These are phyloP conservation scores for Colletotrichum gigasporum DNA, from an alignment of 2,329 filamentous ascomycete species.

Conservation along the genomic window DNA sequence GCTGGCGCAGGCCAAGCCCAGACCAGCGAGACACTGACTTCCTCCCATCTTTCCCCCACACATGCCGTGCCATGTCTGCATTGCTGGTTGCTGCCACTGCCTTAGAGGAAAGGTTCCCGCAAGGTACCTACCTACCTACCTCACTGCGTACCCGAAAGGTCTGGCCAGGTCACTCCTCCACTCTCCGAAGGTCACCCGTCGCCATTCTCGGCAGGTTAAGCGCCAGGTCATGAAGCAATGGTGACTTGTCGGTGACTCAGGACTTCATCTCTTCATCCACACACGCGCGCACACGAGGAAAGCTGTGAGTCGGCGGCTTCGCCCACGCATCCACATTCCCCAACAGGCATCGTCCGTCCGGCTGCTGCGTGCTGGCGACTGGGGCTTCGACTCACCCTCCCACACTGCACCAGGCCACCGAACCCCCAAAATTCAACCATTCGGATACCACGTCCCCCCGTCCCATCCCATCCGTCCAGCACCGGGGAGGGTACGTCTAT, in stretches of 20 bases:
- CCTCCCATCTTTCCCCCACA: conserved; percentile 7
- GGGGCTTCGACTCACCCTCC: neutral
- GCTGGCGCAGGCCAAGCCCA: too few relatives aligned
- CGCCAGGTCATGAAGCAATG: conserved; percentile 5
- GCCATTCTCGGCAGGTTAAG: too few relatives aligned
- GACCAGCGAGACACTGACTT: conserved; percentile 4
- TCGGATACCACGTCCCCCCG: conserved; percentile 5
- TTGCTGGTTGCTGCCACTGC: neutral
- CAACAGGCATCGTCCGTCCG: conserved; percentile 13
- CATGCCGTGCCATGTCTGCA: conserved; percentile 6
- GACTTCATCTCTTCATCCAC: neutral
- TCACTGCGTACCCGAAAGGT: too few relatives aligned
- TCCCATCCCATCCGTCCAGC: neutral
- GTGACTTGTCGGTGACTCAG: conserved; percentile 8
- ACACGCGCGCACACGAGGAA: neutral
- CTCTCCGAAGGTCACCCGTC: neutral
- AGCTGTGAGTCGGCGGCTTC: neutral
- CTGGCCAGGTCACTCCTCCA: conserved; percentile 9
- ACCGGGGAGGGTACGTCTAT: conserved; percentile 5
- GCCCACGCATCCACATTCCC: conserved; percentile 31
- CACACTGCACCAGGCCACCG: too few relatives aligned
- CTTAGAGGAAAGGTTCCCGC: neutral
- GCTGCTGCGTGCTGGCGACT: neutral
- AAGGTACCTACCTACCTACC: too few relatives aligned
- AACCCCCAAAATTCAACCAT: neutral